A percentile compares a stretch with the other conserved stretches of the same genome.
Conservation (phyloP, 495 filamentous ascomycete genomes). For the Extremus antarcticus region DNA sequence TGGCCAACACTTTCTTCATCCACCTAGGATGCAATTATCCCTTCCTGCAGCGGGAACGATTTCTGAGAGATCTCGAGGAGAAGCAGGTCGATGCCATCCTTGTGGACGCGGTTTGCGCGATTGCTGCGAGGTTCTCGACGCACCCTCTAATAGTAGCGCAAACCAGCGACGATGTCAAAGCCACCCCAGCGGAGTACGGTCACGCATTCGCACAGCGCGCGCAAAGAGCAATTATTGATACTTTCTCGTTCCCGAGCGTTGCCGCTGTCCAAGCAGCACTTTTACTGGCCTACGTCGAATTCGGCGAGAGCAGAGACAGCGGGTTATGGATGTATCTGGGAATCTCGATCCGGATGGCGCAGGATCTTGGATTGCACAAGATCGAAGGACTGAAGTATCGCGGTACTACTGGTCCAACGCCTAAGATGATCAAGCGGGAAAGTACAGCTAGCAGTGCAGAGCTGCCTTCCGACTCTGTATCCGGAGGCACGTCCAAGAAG, state of each 20-base stretch:
- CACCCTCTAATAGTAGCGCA: conserved; percentile 47
- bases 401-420: conserved; percentile 44
- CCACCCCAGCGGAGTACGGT: conserved; percentile 42
- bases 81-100: conserved; percentile 74
- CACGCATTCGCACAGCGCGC: conserved; percentile 68
- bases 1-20: conserved; percentile 66
- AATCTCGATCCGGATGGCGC: conserved; percentile 73
- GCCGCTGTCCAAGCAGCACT: conserved; percentile 70
- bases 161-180: conserved; percentile 21
- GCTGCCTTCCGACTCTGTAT: too few species aligned
- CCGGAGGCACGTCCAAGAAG: too few species aligned
- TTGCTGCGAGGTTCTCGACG: conserved; percentile 71
- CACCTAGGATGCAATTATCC: conserved; percentile 75
- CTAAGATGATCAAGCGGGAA: conserved; percentile 38
- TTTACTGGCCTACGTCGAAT: conserved; percentile 74
- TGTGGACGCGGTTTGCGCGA: conserved; percentile 73
- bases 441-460: background rate
- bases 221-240: conserved; percentile 61
- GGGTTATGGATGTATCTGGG: conserved; percentile 86
- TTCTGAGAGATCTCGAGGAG: conserved; percentile 58
- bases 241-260: conserved; percentile 66
- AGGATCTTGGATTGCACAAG: conserved; percentile 74
- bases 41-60: conserved; percentile 59
- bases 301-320: conserved; percentile 75
- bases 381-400: conserved; percentile 61